A percentile compares a stretch with the other conserved stretches of the same genome.
These are phyloP conservation scores for Digitaria exilis DNA, from an alignment of 202 grass and related monocot species.

Conservation along the genomic window DNA sequence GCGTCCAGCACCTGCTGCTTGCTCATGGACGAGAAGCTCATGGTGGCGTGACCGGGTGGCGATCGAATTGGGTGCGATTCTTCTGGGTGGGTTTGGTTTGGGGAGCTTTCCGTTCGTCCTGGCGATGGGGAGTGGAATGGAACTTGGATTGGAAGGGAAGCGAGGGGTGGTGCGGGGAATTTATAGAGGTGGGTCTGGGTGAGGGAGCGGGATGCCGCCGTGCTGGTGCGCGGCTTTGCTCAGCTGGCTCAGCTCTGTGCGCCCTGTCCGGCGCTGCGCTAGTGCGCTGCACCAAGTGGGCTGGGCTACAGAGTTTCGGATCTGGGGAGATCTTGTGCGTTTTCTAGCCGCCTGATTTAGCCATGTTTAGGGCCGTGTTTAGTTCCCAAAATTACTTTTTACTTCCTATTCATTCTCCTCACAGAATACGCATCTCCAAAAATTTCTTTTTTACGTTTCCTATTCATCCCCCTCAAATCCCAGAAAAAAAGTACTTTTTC, in stretches of 20 bases:
- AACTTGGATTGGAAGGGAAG: neutral
- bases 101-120: neutral
- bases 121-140: neutral
- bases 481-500: too few relatives aligned
- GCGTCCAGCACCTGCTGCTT: conserved; percentile 53
- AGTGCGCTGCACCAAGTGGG: conserved; percentile 1
- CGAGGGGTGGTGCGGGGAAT: neutral
- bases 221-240: conserved; percentile 10
- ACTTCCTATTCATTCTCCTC: too few relatives aligned
- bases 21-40: conserved; percentile 51
- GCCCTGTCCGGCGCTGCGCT: neutral
- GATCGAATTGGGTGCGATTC: conserved; percentile 30
- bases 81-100: neutral
- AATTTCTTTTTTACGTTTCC: too few relatives aligned
- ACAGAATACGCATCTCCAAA: too few relatives aligned
- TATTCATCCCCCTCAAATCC: too few relatives aligned
- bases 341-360: neutral
- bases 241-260: neutral
- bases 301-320: conserved; percentile 20
- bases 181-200: conserved; percentile 45
- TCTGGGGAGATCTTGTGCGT: neutral
- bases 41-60: neutral
- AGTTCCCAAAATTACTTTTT: too few relatives aligned
- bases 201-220: too few relatives aligned
- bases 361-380: too few relatives aligned